Percentiles rank a stretch among this genome's conserved stretches.
phyloP scores from a whole-genome alignment of 1,284 basidiomycete genomes.

The Fomitopsis schrenkii region DNA sequence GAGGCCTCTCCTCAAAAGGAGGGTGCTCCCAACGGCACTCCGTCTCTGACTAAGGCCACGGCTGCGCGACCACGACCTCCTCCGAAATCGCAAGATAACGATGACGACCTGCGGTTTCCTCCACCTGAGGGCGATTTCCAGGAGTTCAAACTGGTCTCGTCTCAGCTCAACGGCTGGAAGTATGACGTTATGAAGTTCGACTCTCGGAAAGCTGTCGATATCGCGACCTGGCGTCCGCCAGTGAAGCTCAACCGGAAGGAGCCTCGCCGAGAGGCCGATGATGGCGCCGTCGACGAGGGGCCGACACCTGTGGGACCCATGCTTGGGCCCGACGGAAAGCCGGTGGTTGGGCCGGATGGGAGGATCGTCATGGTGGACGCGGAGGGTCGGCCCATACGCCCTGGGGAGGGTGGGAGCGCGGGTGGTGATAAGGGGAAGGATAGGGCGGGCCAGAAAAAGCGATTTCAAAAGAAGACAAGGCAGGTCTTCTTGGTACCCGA shows the following conservation, averaged over 20 bases:
- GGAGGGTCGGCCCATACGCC: conserved; percentile 67
- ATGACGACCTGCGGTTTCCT: conserved; percentile 38
- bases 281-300: conserved; percentile 27
- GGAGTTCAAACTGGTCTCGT: conserved; percentile 73
- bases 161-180: conserved; percentile 76
- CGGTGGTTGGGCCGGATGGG: conserved; percentile 71
- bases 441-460: conserved; percentile 50
- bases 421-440: conserved; percentile 30
- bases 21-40: background rate
- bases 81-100: conserved; percentile 28
- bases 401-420: conserved; percentile 21
- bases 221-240: conserved; percentile 60
- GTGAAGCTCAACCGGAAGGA: conserved; percentile 87
- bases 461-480: conserved; percentile 81
- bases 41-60: conserved; percentile 8
- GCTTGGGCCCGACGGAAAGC: conserved; percentile 74
- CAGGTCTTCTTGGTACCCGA: conserved; percentile 68
- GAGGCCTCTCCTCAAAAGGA: conserved; percentile 10
- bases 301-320: conserved; percentile 60
- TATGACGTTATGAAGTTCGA: conserved; percentile 85
- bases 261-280: conserved; percentile 50
- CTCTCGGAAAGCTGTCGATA: conserved; percentile 62
- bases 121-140: conserved; percentile 60
- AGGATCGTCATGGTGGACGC: conserved; percentile 76
- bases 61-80: conserved; percentile 18